Evolutionary conservation across 2,329 filamentous ascomycete genomes (phyloP).

Genomic region (Arachnomyces sp.): DNA sequence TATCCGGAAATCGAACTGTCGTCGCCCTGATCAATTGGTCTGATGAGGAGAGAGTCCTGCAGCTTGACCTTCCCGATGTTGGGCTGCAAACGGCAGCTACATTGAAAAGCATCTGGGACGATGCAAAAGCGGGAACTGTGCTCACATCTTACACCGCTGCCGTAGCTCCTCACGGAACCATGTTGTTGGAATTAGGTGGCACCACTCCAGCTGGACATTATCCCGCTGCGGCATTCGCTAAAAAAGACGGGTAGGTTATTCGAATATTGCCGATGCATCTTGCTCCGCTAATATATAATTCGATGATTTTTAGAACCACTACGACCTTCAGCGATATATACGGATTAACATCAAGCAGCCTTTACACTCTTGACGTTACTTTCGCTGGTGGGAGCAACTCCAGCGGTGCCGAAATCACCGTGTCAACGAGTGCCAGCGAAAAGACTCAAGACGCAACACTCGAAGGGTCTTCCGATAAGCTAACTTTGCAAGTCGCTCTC

Average conservation of each 20-base stretch:
- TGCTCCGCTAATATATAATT: background rate
- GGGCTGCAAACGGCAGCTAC: slow-evolving; percentile 34
- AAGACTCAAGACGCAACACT: slow-evolving; percentile 5
- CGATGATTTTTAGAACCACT: background rate
- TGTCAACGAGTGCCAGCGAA: slow-evolving; percentile 7
- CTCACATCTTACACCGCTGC: slow-evolving; percentile 20
- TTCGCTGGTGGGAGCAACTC: slow-evolving; percentile 5
- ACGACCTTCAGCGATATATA: slow-evolving; percentile 14
- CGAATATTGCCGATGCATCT: background rate
- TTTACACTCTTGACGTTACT: slow-evolving; percentile 17
- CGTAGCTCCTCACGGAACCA: slow-evolving; percentile 22
- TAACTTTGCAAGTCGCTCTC: slow-evolving; percentile 14
- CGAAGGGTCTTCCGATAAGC: slow-evolving; percentile 3
- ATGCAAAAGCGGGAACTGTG: slow-evolving; percentile 12
- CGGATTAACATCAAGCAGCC: slow-evolving; percentile 21
- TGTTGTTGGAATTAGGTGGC: slow-evolving; percentile 24
- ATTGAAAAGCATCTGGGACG: slow-evolving; percentile 25
- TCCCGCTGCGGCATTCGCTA: slow-evolving; percentile 11
- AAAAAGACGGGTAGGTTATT: slow-evolving; percentile 12
- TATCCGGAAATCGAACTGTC: slow-evolving; percentile 38
- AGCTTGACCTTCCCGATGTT: slow-evolving; percentile 35
- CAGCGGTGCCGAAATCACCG: slow-evolving; percentile 2
- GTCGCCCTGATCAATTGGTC: slow-evolving; percentile 46
- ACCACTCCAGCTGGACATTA: slow-evolving; percentile 19
- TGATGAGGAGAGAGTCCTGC: slow-evolving; percentile 36